Conservation (phyloP, 495 filamentous ascomycete species). For the Hyphodiscus hymeniophilus region DNA sequence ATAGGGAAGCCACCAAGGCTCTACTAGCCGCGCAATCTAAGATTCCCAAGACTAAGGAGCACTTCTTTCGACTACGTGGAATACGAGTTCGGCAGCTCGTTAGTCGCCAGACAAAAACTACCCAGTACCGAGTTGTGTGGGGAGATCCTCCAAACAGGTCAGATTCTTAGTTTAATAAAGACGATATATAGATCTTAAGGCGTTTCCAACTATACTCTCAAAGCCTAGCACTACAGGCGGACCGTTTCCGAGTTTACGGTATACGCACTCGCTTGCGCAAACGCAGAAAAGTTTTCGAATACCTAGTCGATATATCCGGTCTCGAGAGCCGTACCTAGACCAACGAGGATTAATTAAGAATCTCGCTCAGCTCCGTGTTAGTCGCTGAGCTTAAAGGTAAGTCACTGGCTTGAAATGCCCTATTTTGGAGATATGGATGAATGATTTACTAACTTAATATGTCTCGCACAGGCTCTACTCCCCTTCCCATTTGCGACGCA, state of each 20-base stretch:
- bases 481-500: no score
- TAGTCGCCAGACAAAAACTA: conserved; percentile 2
- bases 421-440: background rate
- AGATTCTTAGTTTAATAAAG: conserved; percentile 6
- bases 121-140: conserved; percentile 7
- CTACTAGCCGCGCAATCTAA: no score
- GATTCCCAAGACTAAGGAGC: no score
- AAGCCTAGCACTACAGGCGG: background rate
- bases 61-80: no score
- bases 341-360: conserved; percentile 1
- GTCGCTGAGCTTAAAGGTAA: no score
- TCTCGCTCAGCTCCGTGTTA: background rate
- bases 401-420: no score
- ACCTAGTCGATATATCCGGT: background rate
- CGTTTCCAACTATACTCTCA: conserved; percentile 3
- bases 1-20: no score
- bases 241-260: background rate
- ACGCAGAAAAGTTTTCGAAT: no score
- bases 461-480: no score
- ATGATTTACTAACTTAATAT: no score
- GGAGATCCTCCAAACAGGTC: conserved; percentile 5
- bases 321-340: background rate
- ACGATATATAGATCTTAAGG: background rate
- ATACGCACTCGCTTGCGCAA: background rate
- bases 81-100: background rate